Evolutionary conservation across 352 stramenopile species (phyloP).

Genomic region (Saprolegnia diclina): DNA sequence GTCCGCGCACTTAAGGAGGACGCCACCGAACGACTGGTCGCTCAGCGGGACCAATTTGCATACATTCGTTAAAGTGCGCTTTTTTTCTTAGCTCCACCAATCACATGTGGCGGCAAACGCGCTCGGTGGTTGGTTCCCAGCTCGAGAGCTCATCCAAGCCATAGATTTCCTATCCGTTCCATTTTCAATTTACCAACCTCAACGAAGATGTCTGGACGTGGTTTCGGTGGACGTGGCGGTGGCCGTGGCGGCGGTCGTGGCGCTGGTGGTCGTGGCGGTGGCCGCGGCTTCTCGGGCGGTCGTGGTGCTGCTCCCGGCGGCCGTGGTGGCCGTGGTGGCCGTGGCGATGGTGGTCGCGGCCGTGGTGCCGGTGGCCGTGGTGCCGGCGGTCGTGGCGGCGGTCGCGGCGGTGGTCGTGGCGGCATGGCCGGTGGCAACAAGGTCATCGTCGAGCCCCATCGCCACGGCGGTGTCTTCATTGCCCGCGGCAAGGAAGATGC

Average conservation of each 20-base stretch:
- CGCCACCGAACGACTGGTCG: background rate
- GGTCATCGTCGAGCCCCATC: conserved; percentile 97
- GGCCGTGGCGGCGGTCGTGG: conserved; percentile 41
- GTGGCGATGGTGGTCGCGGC: conserved; percentile 38
- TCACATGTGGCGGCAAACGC: background rate
- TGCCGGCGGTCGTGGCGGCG: conserved; percentile 51
- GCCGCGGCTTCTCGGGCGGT: conserved; percentile 65
- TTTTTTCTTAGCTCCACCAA: conserved; percentile 11
- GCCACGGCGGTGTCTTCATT: conserved; percentile 98
- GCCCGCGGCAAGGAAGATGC: conserved; percentile 98
- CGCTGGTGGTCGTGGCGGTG: conserved; percentile 40
- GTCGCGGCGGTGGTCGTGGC: conserved; percentile 54
- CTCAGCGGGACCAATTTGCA: background rate
- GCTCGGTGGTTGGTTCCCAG: conserved; percentile 19
- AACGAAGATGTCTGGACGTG: conserved; percentile 45
- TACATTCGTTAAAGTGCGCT: background rate
- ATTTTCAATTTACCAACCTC: conserved; percentile 23
- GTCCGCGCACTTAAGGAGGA: background rate
- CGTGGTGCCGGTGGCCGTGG: conserved; percentile 40
- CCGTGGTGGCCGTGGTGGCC: conserved; percentile 37
- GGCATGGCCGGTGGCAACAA: conserved; percentile 95
- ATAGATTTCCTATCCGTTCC: conserved; percentile 3
- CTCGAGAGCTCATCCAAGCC: background rate
- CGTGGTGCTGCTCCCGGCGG: conserved; percentile 41
- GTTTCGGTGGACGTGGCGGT: conserved; percentile 42